Evolutionary conservation across 1,139 yeast species (phyloP), one percentile per base, ranked within the genome.

Genomic region (Geotrichum citri-aurantii): DNA sequence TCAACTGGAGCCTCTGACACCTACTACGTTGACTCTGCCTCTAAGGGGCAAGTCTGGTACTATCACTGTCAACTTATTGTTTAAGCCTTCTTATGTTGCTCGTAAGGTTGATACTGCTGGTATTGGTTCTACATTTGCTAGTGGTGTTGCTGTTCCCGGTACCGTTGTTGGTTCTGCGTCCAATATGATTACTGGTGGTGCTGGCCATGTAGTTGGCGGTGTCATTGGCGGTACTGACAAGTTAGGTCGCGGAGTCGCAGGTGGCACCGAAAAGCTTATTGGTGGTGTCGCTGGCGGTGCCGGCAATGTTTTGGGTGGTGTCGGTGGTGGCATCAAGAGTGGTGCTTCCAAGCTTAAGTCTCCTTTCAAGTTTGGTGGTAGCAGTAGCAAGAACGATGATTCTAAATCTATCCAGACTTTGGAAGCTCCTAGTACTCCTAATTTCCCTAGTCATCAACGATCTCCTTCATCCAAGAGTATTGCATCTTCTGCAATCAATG

Each of bases 11-110:
- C 81, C 85, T n/a, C 75, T 79, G 37, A 78, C 78, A 52, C 79
- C 80, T 14, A 75, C 78, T 12, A 84, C 82, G 19, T 67, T 81
- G 52, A 81, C 79, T 50, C 73, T 87, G 42, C 80, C 82, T 10
- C 77, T 93, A 62, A 67, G 64, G 17, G 77, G 75, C 27, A 71
- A 67, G 47, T 61, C 84, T 12, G 98, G 98, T 66, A 74, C 77
- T 14, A 77, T 86, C 7, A 81, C 80, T 62, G 72, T 90, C 56
- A 79, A 78, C 57, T 75, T 86, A 59, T 73, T 80, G 3, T 91
- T 90, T 75, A 78, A 79, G 65, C 95, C 97, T 1, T 82, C 79
- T 54, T 88, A 86, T 68, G 79, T 89, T 23, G 73, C 83, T 55
- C 73, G 79, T 51, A 76, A 81, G 56, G 74, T 58, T 26, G 52